Evolutionary conservation across 1,284 basidiomycete genomes (phyloP).

Genomic region (Volvariella surrecta): DNA sequence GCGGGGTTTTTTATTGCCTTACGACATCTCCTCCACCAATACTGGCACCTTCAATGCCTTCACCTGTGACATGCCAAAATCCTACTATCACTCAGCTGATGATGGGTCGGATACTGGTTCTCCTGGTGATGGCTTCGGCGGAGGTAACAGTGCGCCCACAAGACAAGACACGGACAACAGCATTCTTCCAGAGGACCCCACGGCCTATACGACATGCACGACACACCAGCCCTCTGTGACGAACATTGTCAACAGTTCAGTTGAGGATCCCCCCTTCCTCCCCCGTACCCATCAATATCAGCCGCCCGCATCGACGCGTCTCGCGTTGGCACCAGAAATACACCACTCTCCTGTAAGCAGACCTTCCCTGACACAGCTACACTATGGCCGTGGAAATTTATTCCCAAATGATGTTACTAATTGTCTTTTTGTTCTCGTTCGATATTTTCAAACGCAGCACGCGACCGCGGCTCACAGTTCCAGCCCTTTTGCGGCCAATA

Average conservation of each 20-base stretch:
- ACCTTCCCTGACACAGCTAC: too few relatives aligned
- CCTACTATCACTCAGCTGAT: conserved; percentile 15
- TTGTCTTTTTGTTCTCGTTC: too few relatives aligned
- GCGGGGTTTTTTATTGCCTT: too few relatives aligned
- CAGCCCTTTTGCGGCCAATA: too few relatives aligned
- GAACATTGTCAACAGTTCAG: background rate
- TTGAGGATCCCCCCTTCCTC: conserved; percentile 4
- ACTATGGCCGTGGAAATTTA: too few relatives aligned
- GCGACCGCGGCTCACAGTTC: too few relatives aligned
- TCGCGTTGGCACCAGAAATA: too few relatives aligned
- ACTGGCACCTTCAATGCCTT: conserved; percentile 3
- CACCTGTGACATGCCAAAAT: conserved; percentile 15
- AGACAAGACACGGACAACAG: conserved; percentile 5
- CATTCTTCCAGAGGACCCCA: background rate
- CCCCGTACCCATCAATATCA: background rate
- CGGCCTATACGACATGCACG: background rate
- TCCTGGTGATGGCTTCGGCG: conserved; percentile 11
- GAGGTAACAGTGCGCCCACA: conserved; percentile 8
- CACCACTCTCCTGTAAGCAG: too few relatives aligned
- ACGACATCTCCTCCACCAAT: background rate
- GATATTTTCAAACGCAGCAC: too few relatives aligned
- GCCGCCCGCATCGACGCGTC: too few relatives aligned
- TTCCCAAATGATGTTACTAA: too few relatives aligned
- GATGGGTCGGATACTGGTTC: conserved; percentile 22
- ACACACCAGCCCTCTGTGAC: background rate